Evolutionary conservation across 78 protist species (phyloP), one percentile per base, ranked within the genome.

Genomic region (Pigoraptor vietnamica): DNA sequence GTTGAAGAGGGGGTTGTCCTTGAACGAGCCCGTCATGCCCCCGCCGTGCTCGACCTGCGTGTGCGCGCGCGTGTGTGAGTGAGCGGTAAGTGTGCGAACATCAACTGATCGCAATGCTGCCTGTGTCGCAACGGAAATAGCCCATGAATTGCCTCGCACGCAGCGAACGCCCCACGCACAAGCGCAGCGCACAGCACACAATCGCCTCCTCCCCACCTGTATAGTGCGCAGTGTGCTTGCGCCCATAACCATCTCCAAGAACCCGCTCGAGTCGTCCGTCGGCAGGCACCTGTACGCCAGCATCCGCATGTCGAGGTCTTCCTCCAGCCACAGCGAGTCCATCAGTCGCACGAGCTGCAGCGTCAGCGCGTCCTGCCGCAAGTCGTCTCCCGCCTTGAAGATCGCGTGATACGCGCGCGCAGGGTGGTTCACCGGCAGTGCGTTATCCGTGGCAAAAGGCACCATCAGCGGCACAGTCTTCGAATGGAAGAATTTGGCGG

Each of bases 341-440:
- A 97, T 96, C 36, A 98, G 37, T 19, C 87, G 34, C 0, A 98
- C 39, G 84, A 98, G 81, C 89, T 98, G 99, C 38, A 98, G 92
- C 1, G 99, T 97, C n/a, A 98, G 92, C 88, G 94, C 90, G 90
- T 98, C 99, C 90, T 98, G 99, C 37, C 99, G 96, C 55, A 98
- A 90, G 79, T 98, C 99, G 83, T 98, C 99, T 23, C 99, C 99
- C 32, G 94, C 89, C 90, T 98, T 98, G 89, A 97, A 97, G 9
- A 97, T 94, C 92, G 94, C 88, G 40, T 92, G 92, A 36, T 94
- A n/a, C 33, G 92, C 89, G n/a, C 24, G 37, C 2, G 89, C 96
- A 29, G n/a, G n/a, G n/a, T n/a, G n/a, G n/a, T n/a, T n/a, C n/a
- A n/a, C n/a, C n/a, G n/a, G n/a, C n/a, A 35, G 48, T 36, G 23